Evolutionary conservation across 108 stramenopile genomes (phyloP), one percentile per base, ranked within the genome.

Genomic region (Skeletonema marinoi): DNA sequence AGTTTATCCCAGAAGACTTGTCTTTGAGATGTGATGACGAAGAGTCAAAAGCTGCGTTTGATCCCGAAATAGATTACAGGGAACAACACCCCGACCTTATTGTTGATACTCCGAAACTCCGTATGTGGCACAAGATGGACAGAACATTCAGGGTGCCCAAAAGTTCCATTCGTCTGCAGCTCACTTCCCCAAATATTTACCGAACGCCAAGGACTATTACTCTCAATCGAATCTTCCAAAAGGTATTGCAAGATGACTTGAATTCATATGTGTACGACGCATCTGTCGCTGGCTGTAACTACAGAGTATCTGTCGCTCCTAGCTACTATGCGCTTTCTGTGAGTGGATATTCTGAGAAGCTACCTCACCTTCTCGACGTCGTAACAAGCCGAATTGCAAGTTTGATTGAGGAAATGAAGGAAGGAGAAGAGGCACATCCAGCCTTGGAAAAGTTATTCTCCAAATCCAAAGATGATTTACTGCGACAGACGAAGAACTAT

Each of bases 191-290:
- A 29, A 77, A 68, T 42, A 67, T 89, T 33, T 96, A 96, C 67
- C 68, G 74, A 59, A 89, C 96, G 48, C 92, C 96, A 7, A 71
- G 90, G 73, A 60, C 87, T 29, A 96, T 96, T 85, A 96, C 96
- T 29, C 80, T 92, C 32, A 89, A 78, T 60, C 86, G 96, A 6
- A 84, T 96, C 16, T 96, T 88, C 66, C 87, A 91, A 66, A 80
- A 89, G 58, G 86, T 96, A 9, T 70, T 96, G 65, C 92, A 81
- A 13, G 96, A 96, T 64, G 93, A 93, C 75, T 70, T 96, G 38
- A 96, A 96, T 56, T 90, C 88, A 0, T 91, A 84, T 60, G 88
- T 93, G 0, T 96, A 96, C 67, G 95, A 96, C 79, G 95, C 95
- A n/a, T 88, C 87, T 58, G 58, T 96, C 9, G 95, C 95, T 6